These are phyloP conservation scores for Yamadazyma philogaea DNA, from an alignment of 805 yeast species.

Conservation along the genomic window DNA sequence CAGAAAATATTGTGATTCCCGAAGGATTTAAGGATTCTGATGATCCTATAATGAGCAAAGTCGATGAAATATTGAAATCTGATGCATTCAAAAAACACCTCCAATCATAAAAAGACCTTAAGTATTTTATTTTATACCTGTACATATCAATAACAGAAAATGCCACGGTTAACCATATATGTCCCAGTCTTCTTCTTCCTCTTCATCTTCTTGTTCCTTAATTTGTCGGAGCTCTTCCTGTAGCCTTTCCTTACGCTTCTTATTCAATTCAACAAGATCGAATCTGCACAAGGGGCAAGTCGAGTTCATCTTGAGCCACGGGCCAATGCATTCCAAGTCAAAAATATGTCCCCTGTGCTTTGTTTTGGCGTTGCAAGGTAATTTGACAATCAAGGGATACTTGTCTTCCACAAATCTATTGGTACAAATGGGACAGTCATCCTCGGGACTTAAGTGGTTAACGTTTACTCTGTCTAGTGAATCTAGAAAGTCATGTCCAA, in stretches of 20 bases:
- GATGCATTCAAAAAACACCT: conserved; percentile 65
- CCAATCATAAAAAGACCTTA: conserved; percentile 4
- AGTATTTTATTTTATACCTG: conserved; percentile 1
- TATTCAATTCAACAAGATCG: conserved; percentile 49
- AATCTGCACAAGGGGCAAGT: conserved; percentile 88
- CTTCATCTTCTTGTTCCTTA: conserved; percentile 48
- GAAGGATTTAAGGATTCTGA: conserved; percentile 29
- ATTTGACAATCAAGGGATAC: conserved; percentile 73
- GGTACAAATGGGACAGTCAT: conserved; percentile 84
- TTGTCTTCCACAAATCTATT: conserved; percentile 65
- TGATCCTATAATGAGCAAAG: conserved; percentile 61
- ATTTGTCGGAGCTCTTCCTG: conserved; percentile 33
- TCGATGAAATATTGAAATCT: conserved; percentile 64
- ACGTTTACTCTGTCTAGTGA: conserved; percentile 63
- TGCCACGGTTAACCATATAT: conserved; percentile 57
- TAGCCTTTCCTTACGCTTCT: conserved; percentile 27
- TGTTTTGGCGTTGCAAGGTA: conserved; percentile 52
- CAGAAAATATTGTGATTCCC: conserved; percentile 31
- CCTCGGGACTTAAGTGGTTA: conserved; percentile 38
- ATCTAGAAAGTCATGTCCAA: conserved; percentile 69
- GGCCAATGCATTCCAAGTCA: conserved; percentile 86
- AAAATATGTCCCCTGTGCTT: conserved; percentile 52
- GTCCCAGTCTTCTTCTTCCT: conserved; percentile 63
- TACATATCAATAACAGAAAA: conserved; percentile 1
- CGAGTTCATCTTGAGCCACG: conserved; percentile 74